These are phyloP conservation scores for Stachybotrys echinatus DNA, from an alignment of 2,329 filamentous ascomycete species.

Conservation along the genomic window DNA sequence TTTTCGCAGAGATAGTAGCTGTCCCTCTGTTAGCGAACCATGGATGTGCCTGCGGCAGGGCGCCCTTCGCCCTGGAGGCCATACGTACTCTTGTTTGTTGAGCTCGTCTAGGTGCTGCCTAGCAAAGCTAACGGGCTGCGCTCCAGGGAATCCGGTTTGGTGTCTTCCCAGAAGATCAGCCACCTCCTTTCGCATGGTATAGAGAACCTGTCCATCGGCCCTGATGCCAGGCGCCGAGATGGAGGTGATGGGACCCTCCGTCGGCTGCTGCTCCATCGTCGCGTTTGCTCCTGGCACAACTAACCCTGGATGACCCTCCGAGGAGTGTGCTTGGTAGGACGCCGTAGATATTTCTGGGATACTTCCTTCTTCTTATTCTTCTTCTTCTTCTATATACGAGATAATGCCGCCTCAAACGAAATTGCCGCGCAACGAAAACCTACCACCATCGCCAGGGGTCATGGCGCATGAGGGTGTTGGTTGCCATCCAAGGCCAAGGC, in stretches of 20 bases:
- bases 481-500: background rate
- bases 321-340: too few species aligned
- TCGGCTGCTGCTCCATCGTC: conserved; percentile 19
- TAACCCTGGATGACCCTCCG: background rate
- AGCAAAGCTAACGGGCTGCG: conserved; percentile 91
- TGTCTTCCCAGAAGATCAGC: conserved; percentile 67
- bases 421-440: too few species aligned
- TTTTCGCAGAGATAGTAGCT: conserved; percentile 98
- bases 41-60: background rate
- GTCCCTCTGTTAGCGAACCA: conserved; percentile 6
- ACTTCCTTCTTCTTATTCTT: too few species aligned
- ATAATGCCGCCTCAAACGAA: too few species aligned
- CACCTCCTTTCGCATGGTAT: conserved; percentile 64
- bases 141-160: conserved; percentile 71
- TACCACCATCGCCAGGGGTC: background rate
- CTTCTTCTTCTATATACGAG: too few species aligned
- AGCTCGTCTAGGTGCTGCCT: conserved; percentile 79
- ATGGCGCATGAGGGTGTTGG: background rate
- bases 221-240: conserved; percentile 61
- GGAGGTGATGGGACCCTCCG: conserved; percentile 36
- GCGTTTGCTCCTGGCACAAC: background rate
- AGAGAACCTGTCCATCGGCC: conserved; percentile 55
- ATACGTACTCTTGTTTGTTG: conserved; percentile 61
- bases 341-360: too few species aligned
- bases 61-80: background rate